phyloP scores from a whole-genome alignment of 345 rosid genomes.

The Eutrema yunnanense region DNA sequence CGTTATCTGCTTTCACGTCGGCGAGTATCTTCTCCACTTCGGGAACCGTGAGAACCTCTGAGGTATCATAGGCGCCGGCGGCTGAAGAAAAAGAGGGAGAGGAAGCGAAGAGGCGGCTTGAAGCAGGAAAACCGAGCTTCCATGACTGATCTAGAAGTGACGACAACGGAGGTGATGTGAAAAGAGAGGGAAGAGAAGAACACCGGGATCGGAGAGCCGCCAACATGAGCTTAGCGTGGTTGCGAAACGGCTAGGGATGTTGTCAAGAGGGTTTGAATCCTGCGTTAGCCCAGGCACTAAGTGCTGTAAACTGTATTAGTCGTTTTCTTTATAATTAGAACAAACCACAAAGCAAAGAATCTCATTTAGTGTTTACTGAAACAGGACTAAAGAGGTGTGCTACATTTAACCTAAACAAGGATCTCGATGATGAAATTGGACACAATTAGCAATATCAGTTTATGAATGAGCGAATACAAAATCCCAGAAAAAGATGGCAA shows the following conservation, averaged over 20 bases:
- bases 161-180: background rate
- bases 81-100: slow-evolving; percentile 3
- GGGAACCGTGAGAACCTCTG: slow-evolving; percentile 18
- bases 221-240: slow-evolving; percentile 21
- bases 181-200: background rate
- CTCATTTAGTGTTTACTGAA: background rate
- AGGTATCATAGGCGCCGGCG: background rate
- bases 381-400: background rate
- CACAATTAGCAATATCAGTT: background rate
- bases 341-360: slow-evolving; percentile 28
- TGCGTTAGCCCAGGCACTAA: too few species aligned
- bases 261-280: too few species aligned
- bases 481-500: background rate
- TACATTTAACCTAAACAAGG: background rate
- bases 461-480: background rate
- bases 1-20: slow-evolving; percentile 78
- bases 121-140: slow-evolving; percentile 9
- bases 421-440: background rate
- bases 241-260: background rate
- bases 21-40: slow-evolving; percentile 66
- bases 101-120: slow-evolving; percentile 9
- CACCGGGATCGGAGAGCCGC: slow-evolving; percentile 29
- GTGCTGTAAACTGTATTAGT: too few species aligned
- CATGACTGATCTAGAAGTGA: slow-evolving; percentile 10
- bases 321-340: background rate